A percentile compares a stretch with the other conserved stretches of the same genome.
phyloP scores from a whole-genome alignment of 1,139 yeast genomes.

The Taphrina sp. region DNA sequence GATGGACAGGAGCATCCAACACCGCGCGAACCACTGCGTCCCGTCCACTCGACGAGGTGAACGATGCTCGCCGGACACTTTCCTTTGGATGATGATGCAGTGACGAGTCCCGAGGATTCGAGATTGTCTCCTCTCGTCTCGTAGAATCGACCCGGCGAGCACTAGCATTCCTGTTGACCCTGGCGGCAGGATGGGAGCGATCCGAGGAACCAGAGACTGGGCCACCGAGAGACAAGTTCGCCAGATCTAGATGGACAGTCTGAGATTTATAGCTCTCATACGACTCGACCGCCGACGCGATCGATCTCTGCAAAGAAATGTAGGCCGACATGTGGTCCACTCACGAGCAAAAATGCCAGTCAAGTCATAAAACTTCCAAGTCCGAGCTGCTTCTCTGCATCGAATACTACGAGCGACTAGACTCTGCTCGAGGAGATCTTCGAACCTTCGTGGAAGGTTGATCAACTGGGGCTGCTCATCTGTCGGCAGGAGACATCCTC shows the following conservation, averaged over 20 bases:
- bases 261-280: conserved; percentile 27
- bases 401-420: too few relatives aligned
- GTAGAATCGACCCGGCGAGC: neutral
- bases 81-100: neutral
- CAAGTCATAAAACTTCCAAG: too few relatives aligned
- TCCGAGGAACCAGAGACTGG: neutral
- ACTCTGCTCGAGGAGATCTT: too few relatives aligned
- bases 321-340: conserved; percentile 28
- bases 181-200: conserved; percentile 4
- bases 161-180: neutral
- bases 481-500: too few relatives aligned
- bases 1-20: neutral
- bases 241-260: conserved; percentile 4
- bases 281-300: conserved; percentile 12
- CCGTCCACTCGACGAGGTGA: neutral
- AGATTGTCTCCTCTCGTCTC: neutral
- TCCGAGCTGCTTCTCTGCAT: too few relatives aligned
- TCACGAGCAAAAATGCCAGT: too few relatives aligned
- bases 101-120: neutral
- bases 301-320: conserved; percentile 15
- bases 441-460: too few relatives aligned
- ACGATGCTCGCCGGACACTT: neutral
- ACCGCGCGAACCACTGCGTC: neutral
- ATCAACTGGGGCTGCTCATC: too few relatives aligned
- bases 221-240: neutral